phyloP scores from a whole-genome alignment of 108 stramenopile species.

The Discostella stelligeroides region DNA sequence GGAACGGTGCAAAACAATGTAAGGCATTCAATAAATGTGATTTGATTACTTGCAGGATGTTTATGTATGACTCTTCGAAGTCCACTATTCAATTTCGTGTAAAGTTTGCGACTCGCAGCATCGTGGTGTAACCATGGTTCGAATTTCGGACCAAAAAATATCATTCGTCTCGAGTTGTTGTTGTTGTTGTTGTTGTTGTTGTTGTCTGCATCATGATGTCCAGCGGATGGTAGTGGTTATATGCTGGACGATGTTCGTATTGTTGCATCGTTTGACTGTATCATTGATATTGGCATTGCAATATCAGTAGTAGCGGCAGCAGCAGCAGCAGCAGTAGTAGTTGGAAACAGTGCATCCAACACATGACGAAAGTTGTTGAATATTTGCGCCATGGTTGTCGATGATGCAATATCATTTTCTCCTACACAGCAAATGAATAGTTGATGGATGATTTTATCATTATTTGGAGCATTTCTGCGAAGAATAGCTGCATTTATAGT shows the following conservation, averaged over 20 bases:
- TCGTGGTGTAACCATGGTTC: conserved; percentile 83
- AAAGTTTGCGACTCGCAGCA: conserved; percentile 55
- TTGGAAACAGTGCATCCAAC: conserved; percentile 34
- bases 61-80: conserved; percentile 51
- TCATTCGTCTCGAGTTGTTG: conserved; percentile 36
- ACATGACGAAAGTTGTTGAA: conserved; percentile 37
- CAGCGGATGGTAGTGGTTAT: no score
- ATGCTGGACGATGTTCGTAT: no score
- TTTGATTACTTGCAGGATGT: conserved; percentile 24
- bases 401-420: conserved; percentile 75
- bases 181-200: no score
- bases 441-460: no score
- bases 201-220: no score
- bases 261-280: no score
- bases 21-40: conserved; percentile 69
- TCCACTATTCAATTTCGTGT: conserved; percentile 60
- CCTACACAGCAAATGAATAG: conserved; percentile 79
- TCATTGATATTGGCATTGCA: no score
- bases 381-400: conserved; percentile 48
- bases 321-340: no score
- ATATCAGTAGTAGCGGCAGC: no score
- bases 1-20: conserved; percentile 71
- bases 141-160: conserved; percentile 83
- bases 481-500: no score
- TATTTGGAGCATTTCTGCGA: no score